Percentiles rank a stretch among this genome's conserved stretches.
Evolutionary conservation across 2,329 filamentous ascomycete species (phyloP).

Genomic region (Xylaria sp.): DNA sequence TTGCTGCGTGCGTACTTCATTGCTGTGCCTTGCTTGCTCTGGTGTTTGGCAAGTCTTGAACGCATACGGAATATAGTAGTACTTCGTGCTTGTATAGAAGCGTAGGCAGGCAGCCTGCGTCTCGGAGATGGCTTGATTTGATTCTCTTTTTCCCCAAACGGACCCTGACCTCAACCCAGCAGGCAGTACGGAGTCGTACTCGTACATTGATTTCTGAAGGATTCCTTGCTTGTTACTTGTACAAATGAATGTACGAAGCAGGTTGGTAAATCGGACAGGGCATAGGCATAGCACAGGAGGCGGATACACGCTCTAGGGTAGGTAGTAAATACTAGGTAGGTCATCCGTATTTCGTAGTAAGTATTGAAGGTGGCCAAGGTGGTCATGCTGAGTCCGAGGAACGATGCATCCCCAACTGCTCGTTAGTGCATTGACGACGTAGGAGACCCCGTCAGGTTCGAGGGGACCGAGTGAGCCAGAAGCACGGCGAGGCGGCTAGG

Average conservation of each 20-base stretch:
- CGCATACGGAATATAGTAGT: background rate
- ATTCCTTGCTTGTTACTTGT: background rate
- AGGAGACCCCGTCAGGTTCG: background rate
- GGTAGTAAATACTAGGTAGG: too few relatives aligned
- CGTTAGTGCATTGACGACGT: background rate
- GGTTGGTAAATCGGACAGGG: background rate
- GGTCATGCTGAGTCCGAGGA: constrained; percentile 6
- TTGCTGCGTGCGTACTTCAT: too few relatives aligned
- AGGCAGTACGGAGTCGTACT: too few relatives aligned
- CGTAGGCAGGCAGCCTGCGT: constrained; percentile 4
- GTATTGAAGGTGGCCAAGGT: background rate
- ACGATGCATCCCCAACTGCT: background rate
- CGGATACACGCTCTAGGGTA: too few relatives aligned
- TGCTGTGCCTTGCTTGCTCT: constrained; percentile 1
- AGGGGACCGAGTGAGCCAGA: background rate
- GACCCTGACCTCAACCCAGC: background rate
- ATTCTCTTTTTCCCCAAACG: background rate
- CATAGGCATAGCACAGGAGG: background rate
- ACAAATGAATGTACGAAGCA: background rate
- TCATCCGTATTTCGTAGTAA: too few relatives aligned
- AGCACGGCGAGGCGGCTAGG: constrained; percentile 6
- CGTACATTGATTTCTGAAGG: background rate
- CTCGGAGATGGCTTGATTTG: constrained; percentile 1
- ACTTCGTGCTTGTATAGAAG: background rate
- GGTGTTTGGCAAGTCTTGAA: constrained; percentile 5